Evolutionary conservation across 192 early-diverging fungal species (phyloP), one percentile per base, ranked within the genome.

Genomic region (Gryganskiella cystojenkinii): DNA sequence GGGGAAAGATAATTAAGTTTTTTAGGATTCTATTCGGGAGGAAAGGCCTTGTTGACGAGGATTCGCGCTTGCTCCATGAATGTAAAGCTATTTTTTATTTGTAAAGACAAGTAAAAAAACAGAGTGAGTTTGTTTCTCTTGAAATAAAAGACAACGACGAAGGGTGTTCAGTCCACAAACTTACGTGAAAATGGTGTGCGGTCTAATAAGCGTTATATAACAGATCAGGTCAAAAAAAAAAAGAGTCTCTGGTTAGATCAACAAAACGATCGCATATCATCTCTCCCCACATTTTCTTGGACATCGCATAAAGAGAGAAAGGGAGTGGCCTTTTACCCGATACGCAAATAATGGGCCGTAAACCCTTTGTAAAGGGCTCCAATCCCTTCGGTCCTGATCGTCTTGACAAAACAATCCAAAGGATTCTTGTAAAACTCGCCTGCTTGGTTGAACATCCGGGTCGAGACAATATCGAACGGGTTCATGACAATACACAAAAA

Each of bases 381-480:
- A 19, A 92, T 61, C 10, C 97, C 96, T 83, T 99, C 97, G 1
- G 91, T 81, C 17, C 81, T 62, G 42, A 95, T 79, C 4, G 91
- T 97, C 87, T 95, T 96, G 67, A 92, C 86, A 28, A 96, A 81
- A 70, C 96, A 97, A 81, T 99, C 94, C 14, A 91, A 49, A 10
- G 92, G 91, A 46, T 83, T 90, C 80, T 85, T 90, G 84, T 99
- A 99, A 52, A 96, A 67, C 25, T 90, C 80, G 5, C 73, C 73
- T 54, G 87, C 84, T 57, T 97, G 95, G 70, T 97, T 96, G 83
- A 95, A 98, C 94, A 98, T 97, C 49, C 97, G 87, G 9, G 95
- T 96, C 42, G 87, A 93, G 46, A 96, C 90, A 9, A 98, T 95
- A 82, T 99, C 97, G 64, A 97, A 96, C 24, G 97, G 96, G 59